Evolutionary conservation across 2,329 filamentous ascomycete species (phyloP).

Genomic region (Immersiporthe knoxdaviesiana): DNA sequence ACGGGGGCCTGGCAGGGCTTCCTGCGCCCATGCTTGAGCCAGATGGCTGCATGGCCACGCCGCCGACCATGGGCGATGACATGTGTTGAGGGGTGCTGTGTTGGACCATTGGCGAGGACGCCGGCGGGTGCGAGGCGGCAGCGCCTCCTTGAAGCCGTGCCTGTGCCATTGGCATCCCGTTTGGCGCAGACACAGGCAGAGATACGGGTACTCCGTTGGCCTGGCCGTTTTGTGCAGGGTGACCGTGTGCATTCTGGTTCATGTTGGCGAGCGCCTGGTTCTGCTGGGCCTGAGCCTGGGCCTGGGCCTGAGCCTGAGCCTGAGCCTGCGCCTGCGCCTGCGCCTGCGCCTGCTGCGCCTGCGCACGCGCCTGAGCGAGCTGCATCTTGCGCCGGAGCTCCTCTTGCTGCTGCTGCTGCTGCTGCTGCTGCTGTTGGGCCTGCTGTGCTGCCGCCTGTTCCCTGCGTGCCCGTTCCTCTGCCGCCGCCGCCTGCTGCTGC

Average conservation of each 20-base stretch:
- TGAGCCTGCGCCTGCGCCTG: slow-evolving; percentile 38
- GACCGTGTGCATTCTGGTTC: slow-evolving; percentile 47
- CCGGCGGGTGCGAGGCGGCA: slow-evolving; percentile 64
- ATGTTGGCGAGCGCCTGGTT: slow-evolving; percentile 40
- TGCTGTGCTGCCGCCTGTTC: slow-evolving; percentile 39
- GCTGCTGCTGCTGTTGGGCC: slow-evolving; percentile 6
- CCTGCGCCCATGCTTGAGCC: slow-evolving; percentile 67
- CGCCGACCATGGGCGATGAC: slow-evolving; percentile 67
- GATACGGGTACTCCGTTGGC: slow-evolving; percentile 45
- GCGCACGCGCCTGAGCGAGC: slow-evolving; percentile 41
- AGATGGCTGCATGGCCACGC: slow-evolving; percentile 66
- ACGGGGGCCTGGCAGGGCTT: slow-evolving; percentile 69
- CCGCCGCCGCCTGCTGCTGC: slow-evolving; percentile 51
- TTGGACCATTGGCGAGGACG: slow-evolving; percentile 68
- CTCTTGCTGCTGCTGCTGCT: slow-evolving; percentile 35
- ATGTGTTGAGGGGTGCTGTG: slow-evolving; percentile 67
- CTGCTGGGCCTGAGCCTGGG: slow-evolving; percentile 37
- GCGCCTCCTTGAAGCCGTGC: slow-evolving; percentile 55
- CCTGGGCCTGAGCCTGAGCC: slow-evolving; percentile 37
- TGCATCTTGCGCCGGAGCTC: slow-evolving; percentile 31
- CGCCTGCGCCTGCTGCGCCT: slow-evolving; percentile 40
- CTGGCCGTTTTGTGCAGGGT: slow-evolving; percentile 47
- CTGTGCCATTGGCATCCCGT: slow-evolving; percentile 44
- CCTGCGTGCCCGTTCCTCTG: slow-evolving; percentile 42
- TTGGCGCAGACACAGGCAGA: slow-evolving; percentile 36